A percentile compares a stretch with the other conserved stretches of the same genome.
Conservation (phyloP, 2,329 filamentous ascomycete species). For the Lasiodiplodia citricola region DNA sequence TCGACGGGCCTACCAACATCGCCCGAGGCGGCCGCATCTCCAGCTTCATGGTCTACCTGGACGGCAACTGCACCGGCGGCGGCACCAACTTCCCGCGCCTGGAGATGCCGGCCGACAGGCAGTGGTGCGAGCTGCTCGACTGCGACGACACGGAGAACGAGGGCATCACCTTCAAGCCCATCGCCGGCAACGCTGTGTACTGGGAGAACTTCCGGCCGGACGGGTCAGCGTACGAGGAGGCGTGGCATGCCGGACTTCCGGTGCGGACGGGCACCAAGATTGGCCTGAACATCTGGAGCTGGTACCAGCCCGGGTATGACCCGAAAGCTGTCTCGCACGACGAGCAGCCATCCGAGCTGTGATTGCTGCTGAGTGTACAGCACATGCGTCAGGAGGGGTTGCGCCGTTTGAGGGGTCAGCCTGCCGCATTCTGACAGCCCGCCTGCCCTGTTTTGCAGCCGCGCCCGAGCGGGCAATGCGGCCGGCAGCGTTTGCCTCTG, state of each 20-base stretch:
- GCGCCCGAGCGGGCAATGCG: neutral
- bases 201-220: conserved; percentile 66
- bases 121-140: conserved; percentile 65
- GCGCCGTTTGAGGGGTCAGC: neutral
- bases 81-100: conserved; percentile 66
- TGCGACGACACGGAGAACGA: conserved; percentile 48
- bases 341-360: conserved; percentile 11
- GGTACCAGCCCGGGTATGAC: conserved; percentile 53
- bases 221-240: conserved; percentile 62
- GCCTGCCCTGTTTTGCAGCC: neutral
- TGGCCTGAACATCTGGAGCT: conserved; percentile 70
- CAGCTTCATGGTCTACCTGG: conserved; percentile 68
- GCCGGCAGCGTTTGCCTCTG: neutral
- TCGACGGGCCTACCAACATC: conserved; percentile 47
- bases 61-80: conserved; percentile 58
- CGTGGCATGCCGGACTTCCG: conserved; percentile 66
- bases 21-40: conserved; percentile 48
- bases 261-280: conserved; percentile 63
- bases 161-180: conserved; percentile 64
- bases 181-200: conserved; percentile 64
- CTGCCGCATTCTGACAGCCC: neutral
- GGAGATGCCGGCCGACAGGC: conserved; percentile 46
- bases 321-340: conserved; percentile 9
- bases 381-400: neutral
- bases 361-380: neutral